These are phyloP conservation scores for Cutaneotrichosporon cyanovorans DNA, from an alignment of 1,284 basidiomycete species.

Conservation along the genomic window DNA sequence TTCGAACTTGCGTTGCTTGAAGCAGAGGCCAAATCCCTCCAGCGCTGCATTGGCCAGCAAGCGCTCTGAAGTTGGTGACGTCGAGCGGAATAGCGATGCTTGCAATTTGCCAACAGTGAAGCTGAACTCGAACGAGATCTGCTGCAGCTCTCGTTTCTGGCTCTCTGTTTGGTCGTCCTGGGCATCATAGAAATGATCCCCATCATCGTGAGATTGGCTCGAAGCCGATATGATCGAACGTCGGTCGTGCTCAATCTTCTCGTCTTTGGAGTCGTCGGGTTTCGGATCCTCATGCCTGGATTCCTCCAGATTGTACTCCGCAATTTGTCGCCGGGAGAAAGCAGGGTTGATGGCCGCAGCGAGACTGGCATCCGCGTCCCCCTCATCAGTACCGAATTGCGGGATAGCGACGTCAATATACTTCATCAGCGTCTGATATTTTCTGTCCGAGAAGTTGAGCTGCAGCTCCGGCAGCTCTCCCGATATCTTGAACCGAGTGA, in stretches of 20 bases:
- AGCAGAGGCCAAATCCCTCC: constrained; percentile 68
- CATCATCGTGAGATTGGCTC: constrained; percentile 36
- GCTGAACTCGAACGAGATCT: constrained; percentile 78
- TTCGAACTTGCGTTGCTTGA: constrained; percentile 71
- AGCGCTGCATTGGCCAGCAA: constrained; percentile 71
- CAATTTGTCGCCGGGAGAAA: constrained; percentile 50
- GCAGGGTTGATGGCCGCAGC: constrained; percentile 17
- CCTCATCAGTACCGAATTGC: constrained; percentile 57
- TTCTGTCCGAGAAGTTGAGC: constrained; percentile 90
- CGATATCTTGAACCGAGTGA: constrained; percentile 85
- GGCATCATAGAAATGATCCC: constrained; percentile 67
- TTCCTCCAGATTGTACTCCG: constrained; percentile 62
- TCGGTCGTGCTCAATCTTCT: constrained; percentile 28
- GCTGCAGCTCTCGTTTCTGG: constrained; percentile 54
- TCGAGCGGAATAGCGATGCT: constrained; percentile 66
- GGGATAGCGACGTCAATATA: constrained; percentile 89
- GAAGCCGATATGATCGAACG: constrained; percentile 34
- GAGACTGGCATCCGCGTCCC: constrained; percentile 5
- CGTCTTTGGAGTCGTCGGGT: too few relatives aligned
- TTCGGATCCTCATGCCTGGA: neutral
- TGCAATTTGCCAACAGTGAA: constrained; percentile 86
- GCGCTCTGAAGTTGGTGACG: constrained; percentile 31
- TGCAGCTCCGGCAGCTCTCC: constrained; percentile 83
- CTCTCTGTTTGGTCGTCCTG: constrained; percentile 55
- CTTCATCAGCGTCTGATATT: constrained; percentile 91